A percentile compares a stretch with the other conserved stretches of the same genome.
These are phyloP conservation scores for Madurella mycetomatis DNA, from an alignment of 2,329 filamentous ascomycete species.

Conservation along the genomic window DNA sequence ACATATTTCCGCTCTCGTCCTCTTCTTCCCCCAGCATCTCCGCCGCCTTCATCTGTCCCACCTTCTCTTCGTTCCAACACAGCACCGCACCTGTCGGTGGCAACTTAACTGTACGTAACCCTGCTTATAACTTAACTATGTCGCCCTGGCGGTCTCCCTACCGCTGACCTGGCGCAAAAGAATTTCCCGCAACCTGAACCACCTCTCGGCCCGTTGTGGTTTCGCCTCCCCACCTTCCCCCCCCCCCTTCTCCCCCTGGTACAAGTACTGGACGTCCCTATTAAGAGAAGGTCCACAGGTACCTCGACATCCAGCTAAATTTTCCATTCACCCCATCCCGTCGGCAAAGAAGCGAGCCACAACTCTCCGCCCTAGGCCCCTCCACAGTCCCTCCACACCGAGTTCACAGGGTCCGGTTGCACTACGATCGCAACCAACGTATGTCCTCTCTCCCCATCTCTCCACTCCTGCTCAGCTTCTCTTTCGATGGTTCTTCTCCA, in stretches of 20 bases:
- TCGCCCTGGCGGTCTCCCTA: no score
- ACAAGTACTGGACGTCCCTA: neutral
- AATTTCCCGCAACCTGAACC: no score
- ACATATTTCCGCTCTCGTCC: no score
- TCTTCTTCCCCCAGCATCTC: no score
- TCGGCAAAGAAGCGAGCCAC: neutral
- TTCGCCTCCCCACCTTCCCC: neutral
- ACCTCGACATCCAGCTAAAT: no score
- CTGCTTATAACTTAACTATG: no score
- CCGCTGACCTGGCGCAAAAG: no score
- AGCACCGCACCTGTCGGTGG: no score
- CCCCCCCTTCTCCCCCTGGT: neutral
- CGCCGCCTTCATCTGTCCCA: neutral
- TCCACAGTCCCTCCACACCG: slow-evolving; percentile 1
- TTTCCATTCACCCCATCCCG: slow-evolving; percentile 6
- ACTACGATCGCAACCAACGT: slow-evolving; percentile 7
- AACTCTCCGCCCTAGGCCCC: neutral
- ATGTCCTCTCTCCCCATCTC: slow-evolving; percentile 3
- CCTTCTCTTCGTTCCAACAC: neutral
- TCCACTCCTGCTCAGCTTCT: neutral
- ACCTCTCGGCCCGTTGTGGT: neutral
- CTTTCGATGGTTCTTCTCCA: slow-evolving; percentile 1
- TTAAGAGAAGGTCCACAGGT: neutral
- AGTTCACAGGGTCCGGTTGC: neutral
- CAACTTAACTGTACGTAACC: no score